Evolutionary conservation across 495 filamentous ascomycete genomes (phyloP).

Genomic region (Pyrenopolyporus hunteri): DNA sequence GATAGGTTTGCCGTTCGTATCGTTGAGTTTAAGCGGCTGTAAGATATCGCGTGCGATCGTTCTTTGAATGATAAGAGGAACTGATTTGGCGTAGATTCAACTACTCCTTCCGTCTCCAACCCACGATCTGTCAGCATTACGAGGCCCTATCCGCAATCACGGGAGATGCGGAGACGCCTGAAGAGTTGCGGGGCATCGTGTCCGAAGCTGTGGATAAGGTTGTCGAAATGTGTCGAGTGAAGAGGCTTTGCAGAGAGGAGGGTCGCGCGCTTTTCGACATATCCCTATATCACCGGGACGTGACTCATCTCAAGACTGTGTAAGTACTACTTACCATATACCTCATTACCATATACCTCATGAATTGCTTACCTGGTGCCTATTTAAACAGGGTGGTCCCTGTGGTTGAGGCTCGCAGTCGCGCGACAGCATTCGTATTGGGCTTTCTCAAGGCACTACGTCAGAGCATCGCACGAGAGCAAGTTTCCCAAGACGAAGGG

Average conservation of each 20-base stretch:
- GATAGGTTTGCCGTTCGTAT: background rate
- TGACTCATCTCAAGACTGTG: background rate
- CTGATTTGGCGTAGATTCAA: constrained; percentile 5
- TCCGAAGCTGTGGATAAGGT: background rate
- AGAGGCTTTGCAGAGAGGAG: background rate
- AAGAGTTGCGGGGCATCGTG: background rate
- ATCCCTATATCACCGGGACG: background rate
- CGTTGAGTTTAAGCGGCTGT: background rate
- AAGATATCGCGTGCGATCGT: background rate
- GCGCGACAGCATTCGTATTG: background rate
- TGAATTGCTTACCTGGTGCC: too few relatives aligned
- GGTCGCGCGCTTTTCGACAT: constrained; percentile 3
- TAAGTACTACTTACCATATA: background rate
- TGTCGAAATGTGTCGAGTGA: background rate
- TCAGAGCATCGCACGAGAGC: background rate
- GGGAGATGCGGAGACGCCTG: background rate
- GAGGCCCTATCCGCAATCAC: background rate
- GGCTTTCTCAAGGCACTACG: background rate
- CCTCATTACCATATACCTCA: background rate
- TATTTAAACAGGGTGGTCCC: constrained; percentile 3
- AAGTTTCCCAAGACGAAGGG: background rate
- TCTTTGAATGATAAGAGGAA: background rate
- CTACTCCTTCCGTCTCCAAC: background rate
- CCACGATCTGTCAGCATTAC: background rate
- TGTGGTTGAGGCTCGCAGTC: background rate